Evolutionary conservation across 2,329 filamentous ascomycete species (phyloP).

Genomic region (Zymoseptoria pseudotritici): DNA sequence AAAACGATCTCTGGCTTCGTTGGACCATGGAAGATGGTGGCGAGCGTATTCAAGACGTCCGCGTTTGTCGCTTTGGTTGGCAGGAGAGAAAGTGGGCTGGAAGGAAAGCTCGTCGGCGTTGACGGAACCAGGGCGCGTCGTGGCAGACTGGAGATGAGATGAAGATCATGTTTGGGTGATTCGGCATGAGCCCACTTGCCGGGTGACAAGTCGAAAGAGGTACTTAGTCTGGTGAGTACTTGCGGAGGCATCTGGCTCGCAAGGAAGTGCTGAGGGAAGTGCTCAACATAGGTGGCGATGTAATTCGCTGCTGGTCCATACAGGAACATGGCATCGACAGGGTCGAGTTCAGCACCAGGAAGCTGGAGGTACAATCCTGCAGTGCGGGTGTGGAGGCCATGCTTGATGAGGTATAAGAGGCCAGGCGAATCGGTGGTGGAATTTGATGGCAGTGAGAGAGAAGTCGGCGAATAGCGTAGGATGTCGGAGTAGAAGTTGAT

Average conservation of each 20-base stretch:
- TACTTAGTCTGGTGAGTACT: slow-evolving; percentile 42
- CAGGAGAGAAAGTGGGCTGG: slow-evolving; percentile 42
- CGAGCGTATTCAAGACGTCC: slow-evolving; percentile 49
- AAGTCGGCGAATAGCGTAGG: slow-evolving; percentile 24
- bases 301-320: slow-evolving; percentile 51
- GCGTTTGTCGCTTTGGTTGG: slow-evolving; percentile 47
- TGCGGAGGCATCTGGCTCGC: slow-evolving; percentile 37
- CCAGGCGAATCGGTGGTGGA: slow-evolving; percentile 12
- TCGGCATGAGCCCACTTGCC: slow-evolving; percentile 47
- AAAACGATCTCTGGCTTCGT: slow-evolving; percentile 25
- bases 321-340: slow-evolving; percentile 48
- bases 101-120: slow-evolving; percentile 19
- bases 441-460: not conserved
- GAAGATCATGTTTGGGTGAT: slow-evolving; percentile 49
- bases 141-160: slow-evolving; percentile 51
- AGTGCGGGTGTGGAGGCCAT: slow-evolving; percentile 45
- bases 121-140: slow-evolving; percentile 45
- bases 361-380: slow-evolving; percentile 47
- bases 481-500: slow-evolving; percentile 52
- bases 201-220: slow-evolving; percentile 39
- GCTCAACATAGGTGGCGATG: slow-evolving; percentile 48
- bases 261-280: slow-evolving; percentile 50
- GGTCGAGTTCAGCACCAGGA: slow-evolving; percentile 37
- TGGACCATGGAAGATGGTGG: slow-evolving; percentile 50
- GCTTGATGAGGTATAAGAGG: slow-evolving; percentile 47